Evolutionary conservation across 2,329 filamentous ascomycete species (phyloP).

Genomic region (Stachybotrys elegans): DNA sequence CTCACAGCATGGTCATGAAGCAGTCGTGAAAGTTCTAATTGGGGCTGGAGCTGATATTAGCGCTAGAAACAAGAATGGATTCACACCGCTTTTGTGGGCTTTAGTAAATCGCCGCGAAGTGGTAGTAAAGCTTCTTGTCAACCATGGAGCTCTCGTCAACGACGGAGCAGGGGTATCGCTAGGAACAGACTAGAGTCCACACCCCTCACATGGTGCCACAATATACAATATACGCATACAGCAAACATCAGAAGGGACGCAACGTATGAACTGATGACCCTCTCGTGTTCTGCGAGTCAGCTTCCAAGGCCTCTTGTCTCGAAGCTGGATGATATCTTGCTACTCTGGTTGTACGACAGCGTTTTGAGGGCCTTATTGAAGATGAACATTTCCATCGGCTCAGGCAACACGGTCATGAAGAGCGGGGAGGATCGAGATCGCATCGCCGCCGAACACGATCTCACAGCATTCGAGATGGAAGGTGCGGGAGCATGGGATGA

Average conservation of each 20-base stretch:
- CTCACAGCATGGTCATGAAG: background rate
- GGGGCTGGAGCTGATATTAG: background rate
- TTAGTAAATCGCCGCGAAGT: background rate
- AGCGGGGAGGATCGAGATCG: constrained; percentile 27
- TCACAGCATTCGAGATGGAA: constrained; percentile 17
- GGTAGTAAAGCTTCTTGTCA: background rate
- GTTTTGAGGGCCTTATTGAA: no score
- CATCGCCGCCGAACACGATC: constrained; percentile 13
- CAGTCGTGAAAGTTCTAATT: background rate
- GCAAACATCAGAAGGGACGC: no score
- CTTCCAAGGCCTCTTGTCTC: no score
- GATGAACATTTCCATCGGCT: no score
- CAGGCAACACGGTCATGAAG: constrained; percentile 31
- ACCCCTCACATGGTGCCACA: no score
- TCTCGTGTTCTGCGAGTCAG: no score
- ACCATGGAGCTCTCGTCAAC: background rate
- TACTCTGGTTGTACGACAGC: no score
- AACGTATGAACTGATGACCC: no score
- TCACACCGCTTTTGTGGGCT: background rate
- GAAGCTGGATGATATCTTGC: no score
- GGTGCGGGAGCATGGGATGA: constrained; percentile 12
- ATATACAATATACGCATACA: no score
- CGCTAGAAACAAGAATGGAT: background rate
- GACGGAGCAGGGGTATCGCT: background rate
- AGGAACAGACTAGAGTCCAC: no score